Evolutionary conservation across 2,329 filamentous ascomycete genomes (phyloP).

Genomic region (Pseudocercospora cruenta): DNA sequence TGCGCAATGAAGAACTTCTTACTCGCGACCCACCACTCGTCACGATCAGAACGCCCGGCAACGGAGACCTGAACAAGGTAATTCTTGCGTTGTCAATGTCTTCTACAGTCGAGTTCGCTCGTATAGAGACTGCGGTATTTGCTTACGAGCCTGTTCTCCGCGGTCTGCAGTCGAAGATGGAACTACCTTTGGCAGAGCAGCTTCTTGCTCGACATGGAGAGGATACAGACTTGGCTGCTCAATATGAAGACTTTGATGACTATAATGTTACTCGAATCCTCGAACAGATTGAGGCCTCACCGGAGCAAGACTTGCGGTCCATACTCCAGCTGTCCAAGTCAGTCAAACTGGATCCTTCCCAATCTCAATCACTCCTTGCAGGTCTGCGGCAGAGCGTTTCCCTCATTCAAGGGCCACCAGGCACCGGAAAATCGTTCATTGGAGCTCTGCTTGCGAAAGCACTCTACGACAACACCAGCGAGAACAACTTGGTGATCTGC

Average conservation of each 20-base stretch:
- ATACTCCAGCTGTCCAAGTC: constrained; percentile 38
- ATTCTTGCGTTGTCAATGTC: background rate
- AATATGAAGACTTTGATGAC: background rate
- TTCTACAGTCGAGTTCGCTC: constrained; percentile 50
- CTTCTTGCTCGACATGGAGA: constrained; percentile 16
- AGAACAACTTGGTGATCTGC: background rate
- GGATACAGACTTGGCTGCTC: background rate
- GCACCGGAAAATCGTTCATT: background rate
- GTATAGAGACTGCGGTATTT: constrained; percentile 69
- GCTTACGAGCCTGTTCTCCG: constrained; percentile 69
- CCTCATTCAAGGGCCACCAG: background rate
- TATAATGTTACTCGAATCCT: background rate
- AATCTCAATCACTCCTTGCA: constrained; percentile 42
- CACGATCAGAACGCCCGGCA: background rate
- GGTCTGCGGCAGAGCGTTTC: background rate
- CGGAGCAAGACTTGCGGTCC: constrained; percentile 37
- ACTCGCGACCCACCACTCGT: background rate
- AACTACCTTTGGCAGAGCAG: constrained; percentile 42
- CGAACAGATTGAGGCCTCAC: constrained; percentile 5
- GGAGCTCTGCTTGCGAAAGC: background rate
- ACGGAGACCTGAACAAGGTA: background rate
- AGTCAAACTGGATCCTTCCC: constrained; percentile 47
- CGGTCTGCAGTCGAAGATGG: constrained; percentile 60
- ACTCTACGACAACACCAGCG: background rate
- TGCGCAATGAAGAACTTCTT: background rate